Base-by-base conservation (phyloP, 441 rosid species). In the Biscutella laevigata region DNA sequence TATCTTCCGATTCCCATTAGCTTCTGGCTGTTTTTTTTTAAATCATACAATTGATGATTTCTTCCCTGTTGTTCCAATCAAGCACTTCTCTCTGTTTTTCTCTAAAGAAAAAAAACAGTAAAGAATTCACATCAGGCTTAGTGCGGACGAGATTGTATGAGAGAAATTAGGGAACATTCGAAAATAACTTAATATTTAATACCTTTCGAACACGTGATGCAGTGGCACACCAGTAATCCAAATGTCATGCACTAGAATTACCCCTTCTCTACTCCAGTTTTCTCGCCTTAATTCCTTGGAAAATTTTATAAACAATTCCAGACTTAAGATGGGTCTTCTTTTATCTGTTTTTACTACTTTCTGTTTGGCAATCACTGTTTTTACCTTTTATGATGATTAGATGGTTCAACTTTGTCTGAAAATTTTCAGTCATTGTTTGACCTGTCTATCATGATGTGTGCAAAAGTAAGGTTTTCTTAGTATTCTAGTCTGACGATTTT, bases 351-450 rank as follows among this genome's bases (percentile, higher is more conserved):
- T 62, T 47, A 14, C 43, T 32, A 36, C 45, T 47, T 38, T 55
- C 45, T 55, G 50, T 56, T 55, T 32, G 41, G 51, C 15, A 35
- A 37, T 51, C 47, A 35, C 27, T 65, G 34, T 34, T 50, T 17
- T 17, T 17, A 17, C 20, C 3, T 17, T 17, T 35, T 16, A 4
- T 12, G 29, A 36, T 51, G 24, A 36, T 4, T 43, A 22, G 24
- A 57, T 64, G 52, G 7, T 42, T 35, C 35, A 14, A 45, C 22
- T 34, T 26, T 5, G 6, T 43, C 26, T 22, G 30, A 65, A 42
- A 57, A n/a, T 44, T 35, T n/a, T 65, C 54, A 10, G 51, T 66
- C 48, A 28, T 35, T 65, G 22, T 51, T 58, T 62, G 47, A 44
- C 41, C 2, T 61, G 49, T 45, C 50, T 29, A 29, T 41, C 51